phyloP scores from a whole-genome alignment of 2,329 filamentous ascomycete genomes.

The Scortechinia acanthostroma region DNA sequence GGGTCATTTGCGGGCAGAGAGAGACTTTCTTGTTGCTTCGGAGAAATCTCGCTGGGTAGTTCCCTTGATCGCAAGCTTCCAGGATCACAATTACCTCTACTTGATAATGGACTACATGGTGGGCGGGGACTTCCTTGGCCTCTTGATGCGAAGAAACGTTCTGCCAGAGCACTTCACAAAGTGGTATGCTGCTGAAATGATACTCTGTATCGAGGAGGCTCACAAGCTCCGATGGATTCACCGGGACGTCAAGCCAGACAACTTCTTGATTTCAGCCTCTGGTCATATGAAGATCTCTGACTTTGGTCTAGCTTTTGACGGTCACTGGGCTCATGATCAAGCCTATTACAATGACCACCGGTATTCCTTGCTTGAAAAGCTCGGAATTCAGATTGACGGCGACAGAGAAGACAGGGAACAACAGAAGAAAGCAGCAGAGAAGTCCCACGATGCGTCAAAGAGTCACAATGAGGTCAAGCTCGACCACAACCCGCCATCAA shows the following conservation, averaged over 20 bases:
- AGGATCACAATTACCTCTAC: constrained; percentile 78
- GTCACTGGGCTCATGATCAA: constrained; percentile 88
- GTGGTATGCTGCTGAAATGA: constrained; percentile 93
- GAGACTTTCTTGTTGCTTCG: constrained; percentile 84
- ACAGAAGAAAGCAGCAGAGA: constrained; percentile 25
- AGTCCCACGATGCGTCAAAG: constrained; percentile 19
- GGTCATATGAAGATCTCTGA: constrained; percentile 94
- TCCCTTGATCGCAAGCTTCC: constrained; percentile 79
- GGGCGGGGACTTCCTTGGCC: constrained; percentile 83
- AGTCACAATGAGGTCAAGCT: constrained; percentile 16
- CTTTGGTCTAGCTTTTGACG: constrained; percentile 90
- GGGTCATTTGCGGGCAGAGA: constrained; percentile 81
- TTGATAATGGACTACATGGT: constrained; percentile 98
- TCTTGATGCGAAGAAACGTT: constrained; percentile 78
- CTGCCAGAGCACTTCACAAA: constrained; percentile 72
- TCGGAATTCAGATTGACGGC: constrained; percentile 68
- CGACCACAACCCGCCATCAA: not conserved
- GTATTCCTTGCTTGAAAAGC: constrained; percentile 69
- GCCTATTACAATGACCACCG: constrained; percentile 79
- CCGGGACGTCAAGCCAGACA: constrained; percentile 93
- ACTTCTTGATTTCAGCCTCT: constrained; percentile 81
- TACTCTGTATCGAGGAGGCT: constrained; percentile 85
- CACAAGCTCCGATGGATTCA: constrained; percentile 87
- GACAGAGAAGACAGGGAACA: constrained; percentile 61
- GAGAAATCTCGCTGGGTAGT: constrained; percentile 88